phyloP scores from a whole-genome alignment of 2,329 filamentous ascomycete species.

The Magnaporthiopsis incrustans region DNA sequence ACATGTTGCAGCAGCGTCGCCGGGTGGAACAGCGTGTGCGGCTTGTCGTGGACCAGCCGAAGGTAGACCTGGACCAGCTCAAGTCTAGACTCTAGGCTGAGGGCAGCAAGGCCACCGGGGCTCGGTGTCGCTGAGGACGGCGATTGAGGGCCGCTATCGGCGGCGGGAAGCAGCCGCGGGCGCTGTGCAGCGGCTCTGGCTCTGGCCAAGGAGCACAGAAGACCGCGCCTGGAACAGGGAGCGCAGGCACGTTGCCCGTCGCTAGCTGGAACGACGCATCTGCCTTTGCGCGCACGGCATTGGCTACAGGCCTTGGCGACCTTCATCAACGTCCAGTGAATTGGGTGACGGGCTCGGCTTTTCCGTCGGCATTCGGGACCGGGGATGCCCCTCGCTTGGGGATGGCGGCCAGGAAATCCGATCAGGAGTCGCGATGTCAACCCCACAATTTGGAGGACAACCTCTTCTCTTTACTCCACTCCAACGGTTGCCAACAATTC shows the following conservation, averaged over 20 bases:
- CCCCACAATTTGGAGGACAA: too few relatives aligned
- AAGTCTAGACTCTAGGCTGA: conserved; percentile 6
- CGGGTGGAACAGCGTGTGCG: not conserved
- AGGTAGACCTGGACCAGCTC: conserved; percentile 10
- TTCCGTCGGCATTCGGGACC: not conserved
- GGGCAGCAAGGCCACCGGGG: too few relatives aligned
- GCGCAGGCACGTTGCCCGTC: too few relatives aligned
- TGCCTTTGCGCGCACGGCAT: not conserved
- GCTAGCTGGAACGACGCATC: not conserved
- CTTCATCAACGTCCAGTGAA: not conserved
- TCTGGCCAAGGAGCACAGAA: not conserved
- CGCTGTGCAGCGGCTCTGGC: not conserved
- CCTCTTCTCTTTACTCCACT: too few relatives aligned
- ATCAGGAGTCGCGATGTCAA: not conserved
- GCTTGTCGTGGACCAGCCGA: not conserved
- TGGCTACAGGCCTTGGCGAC: not conserved
- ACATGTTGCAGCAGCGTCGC: not conserved
- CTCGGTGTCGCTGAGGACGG: not conserved
- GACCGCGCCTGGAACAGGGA: not conserved
- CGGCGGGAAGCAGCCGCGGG: not conserved
- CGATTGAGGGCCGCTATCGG: not conserved
- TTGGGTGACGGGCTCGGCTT: not conserved
- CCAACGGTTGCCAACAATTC: too few relatives aligned
- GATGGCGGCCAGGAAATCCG: not conserved
- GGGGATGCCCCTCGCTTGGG: too few relatives aligned